These are phyloP conservation scores for Chamaenerion angustifolium DNA, from an alignment of 345 rosid genomes.

Conservation along the genomic window DNA sequence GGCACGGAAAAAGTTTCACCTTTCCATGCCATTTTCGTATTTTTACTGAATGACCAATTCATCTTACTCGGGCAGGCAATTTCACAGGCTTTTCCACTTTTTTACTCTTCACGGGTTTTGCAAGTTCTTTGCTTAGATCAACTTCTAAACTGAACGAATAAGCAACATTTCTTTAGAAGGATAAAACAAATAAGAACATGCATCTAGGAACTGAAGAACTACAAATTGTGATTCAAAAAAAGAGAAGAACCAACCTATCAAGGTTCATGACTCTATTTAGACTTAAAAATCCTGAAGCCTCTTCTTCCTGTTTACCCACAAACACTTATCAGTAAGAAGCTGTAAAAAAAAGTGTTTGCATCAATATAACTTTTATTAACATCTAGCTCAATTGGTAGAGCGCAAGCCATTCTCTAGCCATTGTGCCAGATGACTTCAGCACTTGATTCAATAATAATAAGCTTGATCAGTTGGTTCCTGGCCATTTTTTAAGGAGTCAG, in stretches of 20 bases:
- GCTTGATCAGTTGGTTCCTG: too few relatives aligned
- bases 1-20: neutral
- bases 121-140: constrained; percentile 75
- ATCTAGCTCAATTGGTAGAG: too few relatives aligned
- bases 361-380: too few relatives aligned
- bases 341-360: neutral
- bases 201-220: neutral
- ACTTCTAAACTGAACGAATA: constrained; percentile 46
- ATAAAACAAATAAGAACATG: neutral
- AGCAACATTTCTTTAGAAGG: constrained; percentile 1
- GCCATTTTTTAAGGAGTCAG: too few relatives aligned
- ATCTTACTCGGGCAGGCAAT: constrained; percentile 24
- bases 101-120: constrained; percentile 22
- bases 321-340: constrained; percentile 4
- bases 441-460: too few relatives aligned
- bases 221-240: neutral
- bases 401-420: too few relatives aligned
- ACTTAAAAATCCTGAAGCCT: constrained; percentile 74
- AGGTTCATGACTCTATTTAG: constrained; percentile 79
- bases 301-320: constrained; percentile 38
- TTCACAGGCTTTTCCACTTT: constrained; percentile 15
- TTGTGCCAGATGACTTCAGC: too few relatives aligned
- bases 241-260: constrained; percentile 44
- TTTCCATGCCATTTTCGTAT: neutral
- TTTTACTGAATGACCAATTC: neutral